phyloP scores from a whole-genome alignment of 768 basidiomycete species.

The Boletus subparvulus region DNA sequence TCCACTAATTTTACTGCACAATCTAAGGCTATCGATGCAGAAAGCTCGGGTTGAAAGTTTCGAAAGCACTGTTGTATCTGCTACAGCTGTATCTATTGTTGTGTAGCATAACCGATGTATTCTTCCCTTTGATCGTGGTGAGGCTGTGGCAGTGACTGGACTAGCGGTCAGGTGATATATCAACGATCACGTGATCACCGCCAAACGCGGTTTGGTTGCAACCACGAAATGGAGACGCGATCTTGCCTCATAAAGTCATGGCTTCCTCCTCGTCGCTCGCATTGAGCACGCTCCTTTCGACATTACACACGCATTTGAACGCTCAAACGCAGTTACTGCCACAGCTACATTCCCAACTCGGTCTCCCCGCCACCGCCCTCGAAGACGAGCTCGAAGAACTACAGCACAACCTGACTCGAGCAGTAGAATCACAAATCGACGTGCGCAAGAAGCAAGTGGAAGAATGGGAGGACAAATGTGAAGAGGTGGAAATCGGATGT shows the following conservation, averaged over 20 bases:
- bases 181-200: constrained; percentile 26
- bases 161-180: constrained; percentile 22
- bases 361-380: constrained; percentile 74
- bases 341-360: constrained; percentile 79
- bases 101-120: background rate
- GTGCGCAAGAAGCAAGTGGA: constrained; percentile 72
- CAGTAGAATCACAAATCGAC: constrained; percentile 74
- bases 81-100: background rate
- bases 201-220: constrained; percentile 25
- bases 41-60: constrained; percentile 8
- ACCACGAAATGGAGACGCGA: constrained; percentile 17
- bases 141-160: background rate
- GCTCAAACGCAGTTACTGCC: constrained; percentile 81
- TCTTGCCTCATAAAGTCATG: constrained; percentile 17
- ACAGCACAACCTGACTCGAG: constrained; percentile 70
- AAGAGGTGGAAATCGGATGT: constrained; percentile 61
- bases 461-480: constrained; percentile 66
- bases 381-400: constrained; percentile 76
- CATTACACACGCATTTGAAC: constrained; percentile 75
- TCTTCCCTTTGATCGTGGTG: too few relatives aligned
- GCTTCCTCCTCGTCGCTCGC: constrained; percentile 35
- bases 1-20: constrained; percentile 60
- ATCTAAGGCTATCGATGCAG: constrained; percentile 19
- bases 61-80: background rate
- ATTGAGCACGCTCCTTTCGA: constrained; percentile 69